These are phyloP conservation scores for Xerocomus potaroensis DNA, from an alignment of 768 basidiomycete genomes.

Conservation along the genomic window DNA sequence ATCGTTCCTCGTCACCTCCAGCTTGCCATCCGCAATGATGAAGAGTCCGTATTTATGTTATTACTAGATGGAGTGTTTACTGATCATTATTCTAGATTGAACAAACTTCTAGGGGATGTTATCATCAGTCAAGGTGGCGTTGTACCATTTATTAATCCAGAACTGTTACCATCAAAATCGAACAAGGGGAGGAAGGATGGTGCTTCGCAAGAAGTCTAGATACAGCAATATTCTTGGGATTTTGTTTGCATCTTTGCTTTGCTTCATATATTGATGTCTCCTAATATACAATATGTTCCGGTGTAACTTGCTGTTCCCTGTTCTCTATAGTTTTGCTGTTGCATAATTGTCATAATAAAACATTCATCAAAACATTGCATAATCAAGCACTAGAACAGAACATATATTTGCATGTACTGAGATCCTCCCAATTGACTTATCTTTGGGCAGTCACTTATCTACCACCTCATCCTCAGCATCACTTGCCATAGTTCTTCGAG, in stretches of 20 bases:
- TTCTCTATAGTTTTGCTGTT: no score
- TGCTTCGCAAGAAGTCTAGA: conserved; percentile 48
- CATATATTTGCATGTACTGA: no score
- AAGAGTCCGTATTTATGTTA: conserved; percentile 57
- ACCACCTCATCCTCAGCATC: conserved; percentile 78
- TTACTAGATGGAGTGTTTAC: background rate
- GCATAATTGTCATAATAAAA: no score
- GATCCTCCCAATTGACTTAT: background rate
- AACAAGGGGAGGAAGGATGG: conserved; percentile 47
- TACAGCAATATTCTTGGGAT: background rate
- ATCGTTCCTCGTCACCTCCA: no score
- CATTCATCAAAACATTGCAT: background rate
- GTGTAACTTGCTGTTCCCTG: conserved; percentile 12
- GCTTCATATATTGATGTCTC: conserved; percentile 22
- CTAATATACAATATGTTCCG: conserved; percentile 31
- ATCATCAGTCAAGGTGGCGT: conserved; percentile 80
- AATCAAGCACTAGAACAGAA: background rate
- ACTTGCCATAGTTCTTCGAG: conserved; percentile 77
- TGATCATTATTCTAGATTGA: conserved; percentile 35
- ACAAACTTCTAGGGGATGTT: conserved; percentile 55
- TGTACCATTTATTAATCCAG: conserved; percentile 58
- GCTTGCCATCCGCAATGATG: conserved; percentile 73
- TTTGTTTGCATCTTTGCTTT: conserved; percentile 12
- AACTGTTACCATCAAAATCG: conserved; percentile 41
- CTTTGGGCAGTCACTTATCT: conserved; percentile 20